phyloP scores from a whole-genome alignment of 1,139 yeast genomes.

The Pichia kudriavzevii region DNA sequence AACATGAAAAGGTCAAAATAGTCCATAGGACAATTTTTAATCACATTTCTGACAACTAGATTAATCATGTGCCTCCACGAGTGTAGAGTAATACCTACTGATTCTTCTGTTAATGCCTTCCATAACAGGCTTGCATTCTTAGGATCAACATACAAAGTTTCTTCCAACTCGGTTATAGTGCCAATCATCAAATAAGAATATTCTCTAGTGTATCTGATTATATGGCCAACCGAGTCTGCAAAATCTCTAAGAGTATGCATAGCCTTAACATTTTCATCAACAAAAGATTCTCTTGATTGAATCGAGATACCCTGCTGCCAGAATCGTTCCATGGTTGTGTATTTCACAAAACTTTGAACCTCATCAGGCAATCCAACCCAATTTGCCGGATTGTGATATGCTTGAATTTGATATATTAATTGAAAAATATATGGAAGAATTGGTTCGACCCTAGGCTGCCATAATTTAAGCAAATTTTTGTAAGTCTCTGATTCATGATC shows the following conservation, averaged over 20 bases:
- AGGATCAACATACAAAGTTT: conserved; percentile 81
- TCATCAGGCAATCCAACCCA: conserved; percentile 85
- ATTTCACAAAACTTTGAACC: conserved; percentile 83
- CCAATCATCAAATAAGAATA: conserved; percentile 89
- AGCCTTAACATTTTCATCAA: conserved; percentile 91
- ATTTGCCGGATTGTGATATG: conserved; percentile 87
- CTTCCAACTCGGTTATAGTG: conserved; percentile 84
- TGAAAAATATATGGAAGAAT: conserved; percentile 87
- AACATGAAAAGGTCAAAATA: conserved; percentile 64
- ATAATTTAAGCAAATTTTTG: conserved; percentile 59
- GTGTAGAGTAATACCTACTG: conserved; percentile 82
- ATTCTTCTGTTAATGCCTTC: conserved; percentile 82
- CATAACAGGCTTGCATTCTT: conserved; percentile 67
- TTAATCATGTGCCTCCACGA: conserved; percentile 97
- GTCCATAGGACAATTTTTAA: conserved; percentile 78
- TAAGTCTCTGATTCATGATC: conserved; percentile 73
- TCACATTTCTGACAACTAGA: conserved; percentile 75
- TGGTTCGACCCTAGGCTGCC: conserved; percentile 93
- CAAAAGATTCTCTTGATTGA: conserved; percentile 88
- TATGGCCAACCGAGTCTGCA: conserved; percentile 98
- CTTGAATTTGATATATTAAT: conserved; percentile 80
- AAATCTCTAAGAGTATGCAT: conserved; percentile 90
- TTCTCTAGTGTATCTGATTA: conserved; percentile 90
- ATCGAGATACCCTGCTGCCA: conserved; percentile 98
- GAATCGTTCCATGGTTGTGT: conserved; percentile 85